Base-by-base conservation (phyloP, 768 basidiomycete species). In the Thelephora ganbajun region DNA sequence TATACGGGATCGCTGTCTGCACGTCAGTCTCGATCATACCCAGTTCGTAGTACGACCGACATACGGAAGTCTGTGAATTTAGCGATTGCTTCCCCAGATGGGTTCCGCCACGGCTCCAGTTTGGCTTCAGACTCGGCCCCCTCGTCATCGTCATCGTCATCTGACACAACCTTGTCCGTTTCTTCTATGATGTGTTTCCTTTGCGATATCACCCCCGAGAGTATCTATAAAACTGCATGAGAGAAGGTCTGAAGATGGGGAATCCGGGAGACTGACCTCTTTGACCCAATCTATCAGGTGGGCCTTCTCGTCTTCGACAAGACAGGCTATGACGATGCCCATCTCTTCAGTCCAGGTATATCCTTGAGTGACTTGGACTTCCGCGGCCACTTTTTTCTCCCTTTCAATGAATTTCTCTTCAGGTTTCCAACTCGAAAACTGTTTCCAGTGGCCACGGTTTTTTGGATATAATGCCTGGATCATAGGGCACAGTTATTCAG, bases 311-410 rank as follows among this genome's bases (percentile, higher is more conserved):
- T 71, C 71, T 44, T 89, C 82, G 7, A 81, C 67, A 11, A 97
- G 72, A 42, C 76, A 73, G 35, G 77, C 78, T 50, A 96, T 74
- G 2, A 80, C 80, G 54, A 97, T 88, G 2, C 86, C 93, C 43
- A 98, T 69, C 61, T 97, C 81, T 57, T 97, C 83, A 54, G 80
- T 89, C 80, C 83, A 85, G 13, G 83, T 78, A 63, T 88, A 83
- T 5, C 88, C 89, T 56, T 87, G 88, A 70, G 86, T 85, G 52
- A 94, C 78, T 50, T 76, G 70, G 23, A 94, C 74, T 45, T 93
- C 91, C 12, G 69, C 72, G 35, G 78, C 60, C 16, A 57, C 47
- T 5, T 43, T 49, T 44, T 67, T 62, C 44, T 69, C 64, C 35
- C 58, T 57, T 48, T 64, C 66, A 46, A 61, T 61, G 59, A 54